These are phyloP conservation scores for Epithele typhae DNA, from an alignment of 768 basidiomycete species.

Conservation along the genomic window DNA sequence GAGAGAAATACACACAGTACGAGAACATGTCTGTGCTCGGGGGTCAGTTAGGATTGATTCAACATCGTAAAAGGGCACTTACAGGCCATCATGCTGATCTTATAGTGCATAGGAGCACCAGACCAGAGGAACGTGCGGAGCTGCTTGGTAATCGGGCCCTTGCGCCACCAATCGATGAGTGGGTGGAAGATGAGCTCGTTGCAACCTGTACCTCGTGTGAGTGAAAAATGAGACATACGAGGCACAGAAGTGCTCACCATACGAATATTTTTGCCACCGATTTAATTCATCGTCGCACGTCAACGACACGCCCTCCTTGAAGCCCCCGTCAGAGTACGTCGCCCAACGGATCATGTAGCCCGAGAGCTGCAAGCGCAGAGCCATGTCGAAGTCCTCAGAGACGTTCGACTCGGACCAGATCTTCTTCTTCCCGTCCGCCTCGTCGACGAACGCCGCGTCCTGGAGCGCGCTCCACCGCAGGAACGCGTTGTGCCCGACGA, in stretches of 20 bases:
- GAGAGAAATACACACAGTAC: conserved; percentile 39
- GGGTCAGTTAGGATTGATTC: too few relatives aligned
- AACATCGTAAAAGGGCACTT: conserved; percentile 29
- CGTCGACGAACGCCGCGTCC: conserved; percentile 74
- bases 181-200: conserved; percentile 87
- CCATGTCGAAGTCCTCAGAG: conserved; percentile 84
- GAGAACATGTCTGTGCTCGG: conserved; percentile 45
- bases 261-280: conserved; percentile 87
- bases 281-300: conserved; percentile 90
- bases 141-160: conserved; percentile 82
- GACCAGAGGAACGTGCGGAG: conserved; percentile 77
- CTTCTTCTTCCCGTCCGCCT: conserved; percentile 58
- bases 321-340: conserved; percentile 78
- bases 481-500: conserved; percentile 88
- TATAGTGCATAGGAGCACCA: conserved; percentile 74
- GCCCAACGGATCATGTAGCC: conserved; percentile 84
- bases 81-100: conserved; percentile 74
- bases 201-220: conserved; percentile 53
- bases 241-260: conserved; percentile 46
- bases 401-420: conserved; percentile 84
- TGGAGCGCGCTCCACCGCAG: conserved; percentile 87
- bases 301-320: conserved; percentile 89
- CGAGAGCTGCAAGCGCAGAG: conserved; percentile 54
- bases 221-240: too few relatives aligned
- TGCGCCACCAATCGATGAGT: conserved; percentile 66